Evolutionary conservation across 2,329 filamentous ascomycete species (phyloP).

Genomic region (Stagonosporopsis rhizophila): DNA sequence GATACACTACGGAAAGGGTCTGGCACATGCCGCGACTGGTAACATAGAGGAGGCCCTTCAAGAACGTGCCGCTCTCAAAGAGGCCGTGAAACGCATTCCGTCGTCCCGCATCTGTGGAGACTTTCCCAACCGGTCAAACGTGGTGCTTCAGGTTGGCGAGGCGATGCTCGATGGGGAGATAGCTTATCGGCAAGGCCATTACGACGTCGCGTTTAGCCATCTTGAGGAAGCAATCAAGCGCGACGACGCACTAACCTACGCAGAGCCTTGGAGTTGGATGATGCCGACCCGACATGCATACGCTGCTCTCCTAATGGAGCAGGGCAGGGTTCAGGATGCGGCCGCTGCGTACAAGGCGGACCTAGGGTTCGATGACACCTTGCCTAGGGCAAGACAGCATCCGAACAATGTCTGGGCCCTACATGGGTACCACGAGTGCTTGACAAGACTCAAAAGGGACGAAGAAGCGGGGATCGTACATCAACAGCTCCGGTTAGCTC

Average conservation of each 20-base stretch:
- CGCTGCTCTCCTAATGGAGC: constrained; percentile 72
- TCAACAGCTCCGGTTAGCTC: constrained; percentile 60
- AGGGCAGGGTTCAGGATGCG: constrained; percentile 57
- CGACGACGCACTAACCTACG: constrained; percentile 71
- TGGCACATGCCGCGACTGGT: constrained; percentile 69
- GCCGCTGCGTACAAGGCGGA: constrained; percentile 49
- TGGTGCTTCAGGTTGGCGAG: constrained; percentile 66
- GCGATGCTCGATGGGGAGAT: constrained; percentile 77
- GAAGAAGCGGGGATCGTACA: constrained; percentile 58
- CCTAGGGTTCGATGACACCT: constrained; percentile 54
- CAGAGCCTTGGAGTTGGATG: constrained; percentile 84
- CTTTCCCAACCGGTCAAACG: constrained; percentile 71
- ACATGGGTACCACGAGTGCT: constrained; percentile 75
- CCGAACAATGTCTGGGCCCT: constrained; percentile 78
- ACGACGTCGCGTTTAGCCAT: constrained; percentile 65
- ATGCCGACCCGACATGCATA: constrained; percentile 75
- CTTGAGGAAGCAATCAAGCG: constrained; percentile 64
- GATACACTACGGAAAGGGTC: constrained; percentile 70
- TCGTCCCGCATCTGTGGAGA: constrained; percentile 63
- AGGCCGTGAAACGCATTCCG: constrained; percentile 62
- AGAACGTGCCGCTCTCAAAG: constrained; percentile 60
- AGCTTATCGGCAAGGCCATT: constrained; percentile 69
- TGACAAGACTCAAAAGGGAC: constrained; percentile 61
- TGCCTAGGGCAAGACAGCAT: constrained; percentile 71
- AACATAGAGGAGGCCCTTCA: constrained; percentile 62